Conservation (phyloP, 148 eudicot species). For the Hydrangea macrophylla region DNA sequence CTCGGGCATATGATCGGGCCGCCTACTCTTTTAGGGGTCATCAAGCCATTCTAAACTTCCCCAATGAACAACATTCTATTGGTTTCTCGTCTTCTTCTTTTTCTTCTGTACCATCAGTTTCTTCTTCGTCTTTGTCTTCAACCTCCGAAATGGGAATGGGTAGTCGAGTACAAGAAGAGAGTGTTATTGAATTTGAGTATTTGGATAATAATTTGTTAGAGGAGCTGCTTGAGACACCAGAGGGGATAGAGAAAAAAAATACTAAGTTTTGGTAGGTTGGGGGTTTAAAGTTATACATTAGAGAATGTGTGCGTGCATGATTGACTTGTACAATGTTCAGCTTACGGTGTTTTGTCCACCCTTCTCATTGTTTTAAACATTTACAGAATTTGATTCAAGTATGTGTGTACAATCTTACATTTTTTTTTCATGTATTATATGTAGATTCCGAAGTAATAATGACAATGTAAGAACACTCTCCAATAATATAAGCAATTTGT, state of each 20-base stretch:
- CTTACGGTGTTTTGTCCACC: too few species aligned
- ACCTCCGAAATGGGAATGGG: background rate
- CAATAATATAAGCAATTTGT: too few species aligned
- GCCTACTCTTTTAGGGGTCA: constrained; percentile 23
- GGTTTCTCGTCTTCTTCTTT: background rate
- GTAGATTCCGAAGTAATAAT: too few species aligned
- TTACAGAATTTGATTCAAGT: too few species aligned
- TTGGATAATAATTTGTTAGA: constrained; percentile 34
- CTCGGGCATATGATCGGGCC: constrained; percentile 26
- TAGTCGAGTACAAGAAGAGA: constrained; percentile 10
- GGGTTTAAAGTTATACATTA: too few species aligned
- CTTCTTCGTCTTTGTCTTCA: background rate
- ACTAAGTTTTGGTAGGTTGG: background rate
- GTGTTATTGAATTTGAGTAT: constrained; percentile 30
- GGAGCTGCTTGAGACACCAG: constrained; percentile 20
- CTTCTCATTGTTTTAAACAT: too few species aligned
- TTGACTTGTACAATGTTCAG: too few species aligned
- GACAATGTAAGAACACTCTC: too few species aligned
- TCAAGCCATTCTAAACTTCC: constrained; percentile 23
- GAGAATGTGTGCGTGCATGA: too few species aligned
- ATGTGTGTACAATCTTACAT: too few species aligned
- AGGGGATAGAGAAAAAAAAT: background rate
- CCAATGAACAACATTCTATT: constrained; percentile 4
- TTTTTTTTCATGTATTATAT: too few species aligned
- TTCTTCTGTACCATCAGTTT: too few species aligned